These are phyloP conservation scores for Stagonosporopsis vannaccii DNA, from an alignment of 2,329 filamentous ascomycete genomes.

Conservation along the genomic window DNA sequence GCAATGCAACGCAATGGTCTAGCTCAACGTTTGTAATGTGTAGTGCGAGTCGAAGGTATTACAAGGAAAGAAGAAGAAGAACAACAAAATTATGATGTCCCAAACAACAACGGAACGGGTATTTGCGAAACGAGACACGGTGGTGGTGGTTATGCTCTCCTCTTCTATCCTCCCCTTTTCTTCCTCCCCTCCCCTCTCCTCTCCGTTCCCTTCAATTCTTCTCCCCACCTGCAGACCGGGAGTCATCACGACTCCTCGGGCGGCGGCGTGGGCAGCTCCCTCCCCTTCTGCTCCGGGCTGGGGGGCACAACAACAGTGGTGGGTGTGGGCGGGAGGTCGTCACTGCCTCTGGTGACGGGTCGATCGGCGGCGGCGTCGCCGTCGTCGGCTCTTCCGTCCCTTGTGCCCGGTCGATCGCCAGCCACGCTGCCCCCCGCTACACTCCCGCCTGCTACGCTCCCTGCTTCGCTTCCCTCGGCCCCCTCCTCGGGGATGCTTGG, in stretches of 20 bases:
- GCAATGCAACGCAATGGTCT: too few species aligned
- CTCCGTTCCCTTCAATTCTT: too few species aligned
- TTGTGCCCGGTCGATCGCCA: slow-evolving; percentile 13
- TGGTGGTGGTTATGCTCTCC: too few species aligned
- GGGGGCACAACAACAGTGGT: slow-evolving; percentile 49
- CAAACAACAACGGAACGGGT: slow-evolving; percentile 20
- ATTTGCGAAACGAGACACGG: slow-evolving; percentile 16
- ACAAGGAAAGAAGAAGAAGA: too few species aligned
- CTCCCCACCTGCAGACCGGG: too few species aligned
- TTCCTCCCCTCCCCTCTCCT: too few species aligned
- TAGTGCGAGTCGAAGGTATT: slow-evolving; percentile 18
- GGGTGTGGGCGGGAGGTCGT: slow-evolving; percentile 32
- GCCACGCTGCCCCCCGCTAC: slow-evolving; percentile 17
- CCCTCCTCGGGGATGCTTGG: slow-evolving; percentile 45
- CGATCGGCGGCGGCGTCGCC: background rate
- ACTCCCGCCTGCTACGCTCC: slow-evolving; percentile 12
- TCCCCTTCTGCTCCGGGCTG: slow-evolving; percentile 42
- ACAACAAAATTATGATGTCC: too few species aligned
- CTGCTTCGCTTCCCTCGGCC: background rate
- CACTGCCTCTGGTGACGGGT: slow-evolving; percentile 18
- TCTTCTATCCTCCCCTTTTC: too few species aligned
- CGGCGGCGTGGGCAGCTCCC: slow-evolving; percentile 42
- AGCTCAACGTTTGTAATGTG: too few species aligned
- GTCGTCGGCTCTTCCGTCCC: slow-evolving; percentile 18
- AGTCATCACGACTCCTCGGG: slow-evolving; percentile 35